These are phyloP conservation scores for Boletus speciosus DNA, from an alignment of 768 basidiomycete genomes.

Conservation along the genomic window DNA sequence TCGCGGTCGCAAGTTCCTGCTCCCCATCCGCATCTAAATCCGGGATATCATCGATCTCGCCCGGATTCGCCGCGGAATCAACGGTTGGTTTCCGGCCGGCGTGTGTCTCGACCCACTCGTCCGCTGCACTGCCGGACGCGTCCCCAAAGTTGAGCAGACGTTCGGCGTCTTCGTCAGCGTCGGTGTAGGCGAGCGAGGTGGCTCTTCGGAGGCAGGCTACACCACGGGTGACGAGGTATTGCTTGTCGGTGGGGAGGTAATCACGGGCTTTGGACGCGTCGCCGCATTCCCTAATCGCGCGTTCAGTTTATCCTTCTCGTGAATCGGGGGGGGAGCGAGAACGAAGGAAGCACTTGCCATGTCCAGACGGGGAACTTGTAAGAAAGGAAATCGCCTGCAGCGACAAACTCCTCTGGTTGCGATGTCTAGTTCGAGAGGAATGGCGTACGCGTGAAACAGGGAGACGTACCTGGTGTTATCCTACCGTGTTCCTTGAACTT, in stretches of 20 bases:
- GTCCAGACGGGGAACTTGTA: constrained; percentile 99
- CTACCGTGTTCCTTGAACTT: constrained; percentile 99
- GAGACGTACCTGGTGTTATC: constrained; percentile 79
- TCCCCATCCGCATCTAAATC: constrained; percentile 77
- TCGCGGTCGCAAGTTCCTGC: constrained; percentile 41
- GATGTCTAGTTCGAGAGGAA: constrained; percentile 10
- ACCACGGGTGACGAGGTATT: constrained; percentile 92
- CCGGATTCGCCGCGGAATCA: constrained; percentile 56
- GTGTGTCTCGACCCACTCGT: constrained; percentile 99
- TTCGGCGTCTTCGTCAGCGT: constrained; percentile 95
- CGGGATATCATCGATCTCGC: constrained; percentile 80
- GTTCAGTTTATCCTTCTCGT: background rate
- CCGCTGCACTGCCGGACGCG: constrained; percentile 52
- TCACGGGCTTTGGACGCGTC: constrained; percentile 83
- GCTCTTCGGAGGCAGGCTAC: constrained; percentile 97
- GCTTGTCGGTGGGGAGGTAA: constrained; percentile 93
- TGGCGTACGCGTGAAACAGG: background rate
- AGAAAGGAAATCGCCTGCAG: constrained; percentile 92
- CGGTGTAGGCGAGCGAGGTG: constrained; percentile 88
- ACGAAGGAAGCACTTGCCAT: constrained; percentile 55
- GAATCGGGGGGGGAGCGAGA: background rate
- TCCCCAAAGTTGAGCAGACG: constrained; percentile 83
- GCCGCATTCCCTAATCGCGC: constrained; percentile 76
- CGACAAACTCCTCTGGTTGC: constrained; percentile 88
- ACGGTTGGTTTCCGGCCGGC: constrained; percentile 61